These are phyloP conservation scores for Phytophthora uliginosa DNA, from an alignment of 352 stramenopile genomes.

Conservation along the genomic window DNA sequence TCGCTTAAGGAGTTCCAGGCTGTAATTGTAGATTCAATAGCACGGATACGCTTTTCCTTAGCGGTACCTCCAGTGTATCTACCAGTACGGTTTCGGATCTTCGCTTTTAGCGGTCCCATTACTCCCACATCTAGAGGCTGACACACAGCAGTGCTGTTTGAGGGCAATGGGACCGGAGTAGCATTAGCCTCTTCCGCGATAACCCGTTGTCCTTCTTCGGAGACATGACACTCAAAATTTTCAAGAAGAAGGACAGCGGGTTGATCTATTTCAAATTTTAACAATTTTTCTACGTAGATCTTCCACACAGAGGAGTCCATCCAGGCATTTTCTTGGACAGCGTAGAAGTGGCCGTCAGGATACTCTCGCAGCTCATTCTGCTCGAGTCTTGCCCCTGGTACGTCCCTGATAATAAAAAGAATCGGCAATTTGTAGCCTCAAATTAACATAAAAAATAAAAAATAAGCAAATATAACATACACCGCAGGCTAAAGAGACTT, in stretches of 20 bases:
- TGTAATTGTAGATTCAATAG: no score
- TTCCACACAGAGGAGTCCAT: background rate
- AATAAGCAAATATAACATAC: background rate
- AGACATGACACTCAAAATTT: background rate
- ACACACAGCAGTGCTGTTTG: background rate
- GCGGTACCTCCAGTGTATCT: no score
- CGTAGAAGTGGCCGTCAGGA: background rate
- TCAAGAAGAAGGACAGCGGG: background rate
- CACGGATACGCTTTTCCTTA: no score
- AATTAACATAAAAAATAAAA: background rate
- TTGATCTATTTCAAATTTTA: background rate
- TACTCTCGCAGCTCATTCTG: background rate
- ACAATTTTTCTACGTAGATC: background rate
- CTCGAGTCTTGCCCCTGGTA: background rate
- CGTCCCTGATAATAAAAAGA: background rate
- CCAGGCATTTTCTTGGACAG: background rate
- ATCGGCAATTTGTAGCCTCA: background rate
- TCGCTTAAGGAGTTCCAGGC: no score
- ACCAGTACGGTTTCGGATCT: no score
- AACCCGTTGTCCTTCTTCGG: slow-evolving; percentile 45
- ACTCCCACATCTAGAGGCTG: background rate
- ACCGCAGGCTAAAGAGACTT: background rate
- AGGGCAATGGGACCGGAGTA: background rate
- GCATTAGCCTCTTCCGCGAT: background rate
- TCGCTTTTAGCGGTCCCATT: no score